phyloP scores from a whole-genome alignment of 2,329 filamentous ascomycete species.

The Botryotinia narcissicola region DNA sequence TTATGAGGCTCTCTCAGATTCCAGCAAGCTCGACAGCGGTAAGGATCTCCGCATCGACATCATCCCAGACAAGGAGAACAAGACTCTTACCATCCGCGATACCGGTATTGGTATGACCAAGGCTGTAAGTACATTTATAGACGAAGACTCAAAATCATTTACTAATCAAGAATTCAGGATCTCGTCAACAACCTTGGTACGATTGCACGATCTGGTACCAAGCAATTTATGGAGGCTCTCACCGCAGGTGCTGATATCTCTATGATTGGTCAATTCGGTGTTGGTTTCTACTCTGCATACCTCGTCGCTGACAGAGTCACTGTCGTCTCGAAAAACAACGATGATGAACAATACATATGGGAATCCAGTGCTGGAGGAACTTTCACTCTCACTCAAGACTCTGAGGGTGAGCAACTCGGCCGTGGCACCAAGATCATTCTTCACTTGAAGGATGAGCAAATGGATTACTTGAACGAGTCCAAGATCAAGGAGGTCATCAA shows the following conservation, averaged over 20 bases:
- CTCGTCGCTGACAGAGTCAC: slow-evolving; percentile 96
- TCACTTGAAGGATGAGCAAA: slow-evolving; percentile 99
- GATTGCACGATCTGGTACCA: slow-evolving; percentile 97
- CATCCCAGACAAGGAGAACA: slow-evolving; percentile 94
- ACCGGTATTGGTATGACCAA: slow-evolving; percentile 99
- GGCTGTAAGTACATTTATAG: slow-evolving; percentile 66
- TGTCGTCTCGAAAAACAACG: slow-evolving; percentile 98
- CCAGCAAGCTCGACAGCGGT: slow-evolving; percentile 92
- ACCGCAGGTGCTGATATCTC: slow-evolving; percentile 98
- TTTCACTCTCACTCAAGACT: slow-evolving; percentile 89
- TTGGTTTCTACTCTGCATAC: slow-evolving; percentile 99
- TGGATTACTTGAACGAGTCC: slow-evolving; percentile 96
- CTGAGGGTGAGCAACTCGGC: slow-evolving; percentile 84
- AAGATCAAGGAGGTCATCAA: slow-evolving; percentile 99
- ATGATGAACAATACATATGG: slow-evolving; percentile 99
- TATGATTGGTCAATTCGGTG: slow-evolving; percentile 99
- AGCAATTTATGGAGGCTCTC: slow-evolving; percentile 99
- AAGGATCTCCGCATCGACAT: slow-evolving; percentile 99
- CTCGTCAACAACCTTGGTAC: slow-evolving; percentile 99
- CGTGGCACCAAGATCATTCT: slow-evolving; percentile 98
- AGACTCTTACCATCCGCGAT: slow-evolving; percentile 96
- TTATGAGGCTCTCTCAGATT: slow-evolving; percentile 96
- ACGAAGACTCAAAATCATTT: slow-evolving; percentile 13
- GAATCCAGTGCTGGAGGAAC: slow-evolving; percentile 96
- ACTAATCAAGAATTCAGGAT: slow-evolving; percentile 60